phyloP scores from a whole-genome alignment of 306 rosid genomes.

The Prunus fruticosa region DNA sequence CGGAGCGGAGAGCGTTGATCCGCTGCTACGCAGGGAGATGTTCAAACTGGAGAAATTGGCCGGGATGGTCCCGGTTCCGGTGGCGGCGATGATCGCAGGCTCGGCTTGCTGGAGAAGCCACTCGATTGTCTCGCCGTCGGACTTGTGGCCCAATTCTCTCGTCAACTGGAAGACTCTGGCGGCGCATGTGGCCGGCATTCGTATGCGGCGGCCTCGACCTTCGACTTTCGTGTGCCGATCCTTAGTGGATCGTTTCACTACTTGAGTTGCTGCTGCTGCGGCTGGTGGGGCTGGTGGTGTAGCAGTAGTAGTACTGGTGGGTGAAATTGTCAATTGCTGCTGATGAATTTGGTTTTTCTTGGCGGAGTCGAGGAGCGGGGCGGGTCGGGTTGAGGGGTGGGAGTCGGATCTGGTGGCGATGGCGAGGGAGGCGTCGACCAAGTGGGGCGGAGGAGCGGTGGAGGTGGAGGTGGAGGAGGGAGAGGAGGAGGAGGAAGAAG shows the following conservation, averaged over 20 bases:
- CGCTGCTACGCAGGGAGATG: conserved; percentile 76
- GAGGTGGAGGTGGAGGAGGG: conserved; percentile 38
- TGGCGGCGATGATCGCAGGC: conserved; percentile 75
- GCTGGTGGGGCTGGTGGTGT: background rate
- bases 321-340: conserved; percentile 22
- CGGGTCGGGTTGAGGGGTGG: conserved; percentile 28
- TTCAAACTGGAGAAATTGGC: conserved; percentile 80
- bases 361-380: conserved; percentile 25
- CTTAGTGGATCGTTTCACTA: conserved; percentile 72
- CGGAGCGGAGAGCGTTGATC: conserved; percentile 72
- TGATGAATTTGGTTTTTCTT: conserved; percentile 22
- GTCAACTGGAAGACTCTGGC: conserved; percentile 91
- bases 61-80: conserved; percentile 89
- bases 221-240: conserved; percentile 92
- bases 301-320: background rate
- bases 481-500: conserved; percentile 29
- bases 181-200: conserved; percentile 95
- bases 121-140: conserved; percentile 92
- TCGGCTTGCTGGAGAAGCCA: conserved; percentile 96
- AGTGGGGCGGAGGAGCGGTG: conserved; percentile 38
- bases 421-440: conserved; percentile 75
- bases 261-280: background rate
- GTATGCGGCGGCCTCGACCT: conserved; percentile 85
- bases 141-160: conserved; percentile 78
- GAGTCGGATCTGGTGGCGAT: conserved; percentile 85